Conservation (phyloP, 257 asterid species). For the Ophiorrhiza pumila region DNA sequence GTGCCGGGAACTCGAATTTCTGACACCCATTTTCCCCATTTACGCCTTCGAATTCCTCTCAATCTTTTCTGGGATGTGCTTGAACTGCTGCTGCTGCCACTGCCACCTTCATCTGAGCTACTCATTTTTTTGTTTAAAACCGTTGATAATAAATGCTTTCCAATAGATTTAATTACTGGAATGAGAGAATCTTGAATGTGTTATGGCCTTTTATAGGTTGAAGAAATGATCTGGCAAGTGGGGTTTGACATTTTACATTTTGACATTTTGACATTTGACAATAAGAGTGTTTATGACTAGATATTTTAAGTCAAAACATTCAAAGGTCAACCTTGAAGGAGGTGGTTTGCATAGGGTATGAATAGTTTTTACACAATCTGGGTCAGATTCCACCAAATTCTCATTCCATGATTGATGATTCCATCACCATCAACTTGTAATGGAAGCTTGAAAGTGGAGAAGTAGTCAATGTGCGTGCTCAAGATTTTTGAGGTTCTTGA, state of each 20-base stretch:
- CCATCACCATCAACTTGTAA: not conserved
- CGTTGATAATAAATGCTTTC: no score
- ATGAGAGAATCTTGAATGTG: no score
- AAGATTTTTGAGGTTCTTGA: not conserved
- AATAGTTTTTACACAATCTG: no score
- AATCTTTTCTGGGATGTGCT: slow-evolving; percentile 29
- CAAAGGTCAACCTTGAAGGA: slow-evolving; percentile 20
- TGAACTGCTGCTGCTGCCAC: slow-evolving; percentile 21
- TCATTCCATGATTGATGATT: no score
- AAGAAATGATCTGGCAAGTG: no score
- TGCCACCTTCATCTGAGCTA: slow-evolving; percentile 37
- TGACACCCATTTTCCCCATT: slow-evolving; percentile 97
- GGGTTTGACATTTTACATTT: no score
- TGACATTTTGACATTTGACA: no score
- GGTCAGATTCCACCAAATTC: not conserved
- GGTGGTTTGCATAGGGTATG: not conserved
- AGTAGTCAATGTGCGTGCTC: not conserved
- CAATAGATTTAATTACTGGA: no score
- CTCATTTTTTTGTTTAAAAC: slow-evolving; percentile 44
- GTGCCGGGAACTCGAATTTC: slow-evolving; percentile 89
- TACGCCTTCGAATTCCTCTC: slow-evolving; percentile 71
- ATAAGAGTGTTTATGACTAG: not conserved
- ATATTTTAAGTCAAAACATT: slow-evolving; percentile 15
- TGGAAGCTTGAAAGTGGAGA: not conserved
- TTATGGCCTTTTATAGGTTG: slow-evolving; percentile 48